Conservation (phyloP, 2,329 filamentous ascomycete species). For the Ceratocystis cubensis region DNA sequence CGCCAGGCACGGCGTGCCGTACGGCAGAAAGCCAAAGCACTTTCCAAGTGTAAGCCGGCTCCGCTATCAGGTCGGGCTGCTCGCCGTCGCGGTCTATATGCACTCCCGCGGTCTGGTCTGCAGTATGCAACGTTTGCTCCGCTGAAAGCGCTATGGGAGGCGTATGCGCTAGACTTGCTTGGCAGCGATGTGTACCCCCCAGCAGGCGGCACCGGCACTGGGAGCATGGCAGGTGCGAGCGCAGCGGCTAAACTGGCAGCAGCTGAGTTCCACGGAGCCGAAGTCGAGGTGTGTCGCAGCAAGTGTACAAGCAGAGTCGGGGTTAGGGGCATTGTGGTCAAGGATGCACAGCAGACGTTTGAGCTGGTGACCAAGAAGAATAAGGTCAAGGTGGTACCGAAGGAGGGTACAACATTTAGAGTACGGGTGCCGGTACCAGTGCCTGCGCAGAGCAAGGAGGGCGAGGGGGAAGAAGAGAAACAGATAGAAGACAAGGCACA, state of each 20-base stretch:
- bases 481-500: not conserved
- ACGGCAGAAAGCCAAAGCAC: slow-evolving; percentile 32
- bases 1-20: slow-evolving; percentile 44
- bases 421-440: slow-evolving; percentile 50
- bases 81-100: slow-evolving; percentile 57
- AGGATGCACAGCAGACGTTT: slow-evolving; percentile 77
- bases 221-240: slow-evolving; percentile 42
- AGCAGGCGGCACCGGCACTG: slow-evolving; percentile 43
- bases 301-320: slow-evolving; percentile 72
- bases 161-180: slow-evolving; percentile 73
- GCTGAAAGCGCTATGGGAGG: slow-evolving; percentile 66
- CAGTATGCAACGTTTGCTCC: slow-evolving; percentile 62
- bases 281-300: slow-evolving; percentile 70
- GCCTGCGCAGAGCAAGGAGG: slow-evolving; percentile 9
- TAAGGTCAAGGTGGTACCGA: slow-evolving; percentile 67
- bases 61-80: slow-evolving; percentile 73
- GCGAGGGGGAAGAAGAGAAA: not conserved
- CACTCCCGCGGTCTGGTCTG: slow-evolving; percentile 33
- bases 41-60: slow-evolving; percentile 33
- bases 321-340: slow-evolving; percentile 71
- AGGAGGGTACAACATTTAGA: slow-evolving; percentile 77
- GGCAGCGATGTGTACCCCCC: slow-evolving; percentile 35
- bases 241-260: slow-evolving; percentile 65
- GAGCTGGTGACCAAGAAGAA: slow-evolving; percentile 65
- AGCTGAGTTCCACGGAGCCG: slow-evolving; percentile 83